phyloP scores from a whole-genome alignment of 805 yeast species.

The Saccharomycopsis synnaedendra region DNA sequence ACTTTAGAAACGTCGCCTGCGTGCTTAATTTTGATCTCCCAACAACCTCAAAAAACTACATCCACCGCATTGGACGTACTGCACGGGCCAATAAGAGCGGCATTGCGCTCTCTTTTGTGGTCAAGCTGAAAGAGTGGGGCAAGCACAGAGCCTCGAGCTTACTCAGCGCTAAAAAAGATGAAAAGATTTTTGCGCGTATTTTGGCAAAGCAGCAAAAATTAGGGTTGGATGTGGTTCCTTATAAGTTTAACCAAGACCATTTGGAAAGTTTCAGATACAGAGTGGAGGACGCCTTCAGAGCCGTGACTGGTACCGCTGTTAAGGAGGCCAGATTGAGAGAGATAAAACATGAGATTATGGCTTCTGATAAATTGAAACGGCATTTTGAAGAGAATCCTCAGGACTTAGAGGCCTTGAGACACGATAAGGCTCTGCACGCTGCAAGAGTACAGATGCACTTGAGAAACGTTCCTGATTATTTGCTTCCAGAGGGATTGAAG shows the following conservation, averaged over 20 bases:
- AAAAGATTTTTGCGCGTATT: slow-evolving; percentile 69
- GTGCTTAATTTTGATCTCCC: slow-evolving; percentile 94
- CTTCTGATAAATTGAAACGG: slow-evolving; percentile 83
- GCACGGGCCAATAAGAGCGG: slow-evolving; percentile 97
- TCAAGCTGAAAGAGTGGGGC: slow-evolving; percentile 73
- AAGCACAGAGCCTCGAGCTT: slow-evolving; percentile 76
- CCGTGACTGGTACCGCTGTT: slow-evolving; percentile 80
- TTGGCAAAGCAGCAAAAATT: slow-evolving; percentile 62
- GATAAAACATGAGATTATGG: slow-evolving; percentile 72
- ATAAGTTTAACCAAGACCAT: slow-evolving; percentile 82
- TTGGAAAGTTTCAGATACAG: slow-evolving; percentile 94
- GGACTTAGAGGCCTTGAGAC: slow-evolving; percentile 79
- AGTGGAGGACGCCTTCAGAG: slow-evolving; percentile 93
- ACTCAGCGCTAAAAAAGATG: slow-evolving; percentile 68
- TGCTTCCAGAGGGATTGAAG: slow-evolving; percentile 73
- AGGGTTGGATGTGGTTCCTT: slow-evolving; percentile 73
- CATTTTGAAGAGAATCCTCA: slow-evolving; percentile 97
- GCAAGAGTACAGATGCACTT: slow-evolving; percentile 74
- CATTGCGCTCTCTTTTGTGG: slow-evolving; percentile 86
- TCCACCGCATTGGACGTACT: slow-evolving; percentile 93
- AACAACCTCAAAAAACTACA: slow-evolving; percentile 74
- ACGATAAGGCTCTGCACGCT: slow-evolving; percentile 81
- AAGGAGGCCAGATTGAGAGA: slow-evolving; percentile 92
- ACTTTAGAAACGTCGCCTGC: slow-evolving; percentile 91
- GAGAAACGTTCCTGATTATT: slow-evolving; percentile 85